These are phyloP conservation scores for Tuber microsphaerosporum DNA, from an alignment of 495 filamentous ascomycete species.

Conservation along the genomic window DNA sequence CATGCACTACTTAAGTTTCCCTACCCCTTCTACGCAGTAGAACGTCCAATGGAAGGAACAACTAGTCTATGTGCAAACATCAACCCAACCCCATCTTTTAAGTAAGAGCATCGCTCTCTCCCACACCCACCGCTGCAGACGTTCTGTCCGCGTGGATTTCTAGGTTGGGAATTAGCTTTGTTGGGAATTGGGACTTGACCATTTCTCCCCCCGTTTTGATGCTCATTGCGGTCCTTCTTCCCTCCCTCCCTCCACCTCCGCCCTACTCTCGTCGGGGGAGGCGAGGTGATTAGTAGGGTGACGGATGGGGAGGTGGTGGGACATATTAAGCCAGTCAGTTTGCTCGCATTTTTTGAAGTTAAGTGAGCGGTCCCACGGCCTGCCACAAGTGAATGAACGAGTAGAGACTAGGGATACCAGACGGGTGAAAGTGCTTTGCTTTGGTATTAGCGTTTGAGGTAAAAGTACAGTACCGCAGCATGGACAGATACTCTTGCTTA, in stretches of 20 bases:
- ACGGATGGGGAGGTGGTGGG: background rate
- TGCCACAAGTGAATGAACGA: background rate
- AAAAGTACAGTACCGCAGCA: too few relatives aligned
- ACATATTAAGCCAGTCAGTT: background rate
- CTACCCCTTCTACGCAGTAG: constrained; percentile 18
- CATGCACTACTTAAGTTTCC: constrained; percentile 37
- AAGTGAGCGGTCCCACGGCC: background rate
- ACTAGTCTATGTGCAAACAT: constrained; percentile 39
- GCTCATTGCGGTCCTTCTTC: background rate
- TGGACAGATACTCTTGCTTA: too few relatives aligned
- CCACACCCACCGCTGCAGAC: background rate
- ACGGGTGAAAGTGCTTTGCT: background rate
- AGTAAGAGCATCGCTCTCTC: background rate
- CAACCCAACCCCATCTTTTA: constrained; percentile 9
- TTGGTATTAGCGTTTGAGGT: background rate
- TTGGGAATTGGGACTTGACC: background rate
- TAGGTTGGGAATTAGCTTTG: background rate
- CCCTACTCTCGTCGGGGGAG: background rate
- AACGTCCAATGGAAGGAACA: constrained; percentile 26
- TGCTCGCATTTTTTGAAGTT: background rate
- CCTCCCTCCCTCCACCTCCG: background rate
- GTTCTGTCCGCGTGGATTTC: constrained; percentile 3
- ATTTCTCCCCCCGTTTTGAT: background rate
- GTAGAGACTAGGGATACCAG: background rate
- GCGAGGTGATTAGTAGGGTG: background rate